Evolutionary conservation across 1,139 yeast species (phyloP), one percentile per base, ranked within the genome.

Genomic region (Kodamaea suecica): DNA sequence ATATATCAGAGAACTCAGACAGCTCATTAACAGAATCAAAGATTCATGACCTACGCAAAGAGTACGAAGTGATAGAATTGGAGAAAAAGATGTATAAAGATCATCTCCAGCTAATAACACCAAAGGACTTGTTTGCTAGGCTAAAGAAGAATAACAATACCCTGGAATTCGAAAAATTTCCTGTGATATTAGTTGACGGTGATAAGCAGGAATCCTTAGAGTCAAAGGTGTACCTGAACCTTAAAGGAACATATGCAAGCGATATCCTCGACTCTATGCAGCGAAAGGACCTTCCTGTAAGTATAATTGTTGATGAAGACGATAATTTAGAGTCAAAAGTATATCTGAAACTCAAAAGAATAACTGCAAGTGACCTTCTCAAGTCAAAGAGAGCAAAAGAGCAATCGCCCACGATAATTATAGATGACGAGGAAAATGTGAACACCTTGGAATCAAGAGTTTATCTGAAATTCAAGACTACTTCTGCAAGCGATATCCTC

Each of bases 71-170:
- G 9, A 37, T 48, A 10, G 70, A 63, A 23, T 43, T 67, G 11
- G 73, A 70, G 41, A 50, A 52, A 41, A 63, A 61, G 44, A 53
- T 66, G 11, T 56, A 39, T 38, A 17, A 10, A 5, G 48, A 50
- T 1, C 34, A 45, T 5, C 45, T 50, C 4, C 32, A 43, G 0
- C 37, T 63, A 1, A 55, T 61, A 0, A 52, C 65, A 6, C 61
- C 71, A 1, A 63, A 49, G 36, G 65, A 66, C 27, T 44, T 67
- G 17, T 52, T 66, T 23, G 39, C 48, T 10, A 45, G 56, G 10
- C 45, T 52, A 28, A 52, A 48, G 23, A 34, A 37, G 12, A 23
- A 17, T 7, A 12, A 29, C 1, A 24, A 34, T 10, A 17, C 17
- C 16, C 26, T 24, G 25, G 27, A 20, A 12, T 17, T 29, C 5